Evolutionary conservation across 257 asterid genomes (phyloP).

Genomic region (Jaltomata sinuosa): DNA sequence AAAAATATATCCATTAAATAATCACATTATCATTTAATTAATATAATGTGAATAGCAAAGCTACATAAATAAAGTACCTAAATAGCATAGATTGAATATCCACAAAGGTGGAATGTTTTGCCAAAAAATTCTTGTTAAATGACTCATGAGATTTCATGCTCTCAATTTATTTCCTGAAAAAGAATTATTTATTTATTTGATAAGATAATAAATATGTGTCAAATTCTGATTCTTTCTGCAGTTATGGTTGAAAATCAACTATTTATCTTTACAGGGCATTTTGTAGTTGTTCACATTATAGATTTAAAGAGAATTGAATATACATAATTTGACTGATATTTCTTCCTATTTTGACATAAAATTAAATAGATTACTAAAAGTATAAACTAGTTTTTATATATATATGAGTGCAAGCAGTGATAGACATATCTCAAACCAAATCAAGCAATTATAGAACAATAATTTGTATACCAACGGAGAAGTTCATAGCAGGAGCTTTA

Average conservation of each 20-base stretch:
- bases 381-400: too few relatives aligned
- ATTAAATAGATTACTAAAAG: too few relatives aligned
- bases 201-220: background rate
- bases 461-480: background rate
- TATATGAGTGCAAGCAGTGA: background rate
- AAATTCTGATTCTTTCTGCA: background rate
- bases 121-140: background rate
- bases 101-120: too few relatives aligned
- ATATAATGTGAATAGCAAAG: background rate
- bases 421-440: background rate
- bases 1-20: too few relatives aligned
- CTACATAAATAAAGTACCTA: background rate
- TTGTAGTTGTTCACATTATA: too few relatives aligned
- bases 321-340: background rate
- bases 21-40: too few relatives aligned
- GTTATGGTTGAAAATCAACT: background rate
- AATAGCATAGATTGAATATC: background rate
- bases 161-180: too few relatives aligned
- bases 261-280: background rate
- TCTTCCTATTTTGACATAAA: background rate
- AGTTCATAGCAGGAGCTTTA: too few relatives aligned
- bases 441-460: background rate
- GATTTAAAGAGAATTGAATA: background rate
- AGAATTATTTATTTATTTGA: too few relatives aligned
- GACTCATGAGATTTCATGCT: too few relatives aligned